A percentile compares a stretch with the other conserved stretches of the same genome.
These are phyloP conservation scores for Metschnikowia lachancei DNA, from an alignment of 805 yeast species.

Conservation along the genomic window DNA sequence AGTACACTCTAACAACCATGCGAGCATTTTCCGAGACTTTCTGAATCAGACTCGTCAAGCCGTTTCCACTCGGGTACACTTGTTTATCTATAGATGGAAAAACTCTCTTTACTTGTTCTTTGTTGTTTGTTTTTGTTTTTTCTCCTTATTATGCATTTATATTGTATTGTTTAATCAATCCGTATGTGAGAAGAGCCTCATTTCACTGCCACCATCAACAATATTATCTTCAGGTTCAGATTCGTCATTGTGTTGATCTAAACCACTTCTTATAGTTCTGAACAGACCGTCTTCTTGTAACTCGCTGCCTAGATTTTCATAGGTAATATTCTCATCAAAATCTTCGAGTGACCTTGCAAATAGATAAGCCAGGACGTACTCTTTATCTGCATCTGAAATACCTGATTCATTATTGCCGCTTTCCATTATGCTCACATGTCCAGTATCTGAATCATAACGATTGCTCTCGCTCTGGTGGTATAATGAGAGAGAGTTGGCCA, in stretches of 20 bases:
- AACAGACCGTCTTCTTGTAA: background rate
- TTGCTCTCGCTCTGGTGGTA: background rate
- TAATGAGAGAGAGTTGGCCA: constrained; percentile 29
- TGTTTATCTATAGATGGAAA: too few relatives aligned
- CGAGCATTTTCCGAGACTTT: constrained; percentile 1
- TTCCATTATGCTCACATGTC: background rate
- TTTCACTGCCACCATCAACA: background rate
- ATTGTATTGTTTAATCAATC: background rate
- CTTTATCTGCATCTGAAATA: constrained; percentile 29
- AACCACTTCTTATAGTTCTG: background rate
- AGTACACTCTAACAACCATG: constrained; percentile 30
- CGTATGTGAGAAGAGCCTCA: background rate
- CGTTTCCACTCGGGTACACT: too few relatives aligned
- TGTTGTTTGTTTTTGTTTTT: background rate
- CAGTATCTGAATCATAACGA: background rate
- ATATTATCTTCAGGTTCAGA: background rate
- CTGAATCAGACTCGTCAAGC: background rate
- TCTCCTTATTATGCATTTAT: background rate
- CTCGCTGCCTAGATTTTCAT: background rate
- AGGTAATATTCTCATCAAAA: constrained; percentile 3
- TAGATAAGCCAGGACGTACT: constrained; percentile 43
- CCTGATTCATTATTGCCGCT: constrained; percentile 3
- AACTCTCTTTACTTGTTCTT: too few relatives aligned
- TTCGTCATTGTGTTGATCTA: background rate
- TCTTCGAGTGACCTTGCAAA: constrained; percentile 25